Evolutionary conservation across 768 basidiomycete genomes (phyloP).

Genomic region (Podaxis sp.): DNA sequence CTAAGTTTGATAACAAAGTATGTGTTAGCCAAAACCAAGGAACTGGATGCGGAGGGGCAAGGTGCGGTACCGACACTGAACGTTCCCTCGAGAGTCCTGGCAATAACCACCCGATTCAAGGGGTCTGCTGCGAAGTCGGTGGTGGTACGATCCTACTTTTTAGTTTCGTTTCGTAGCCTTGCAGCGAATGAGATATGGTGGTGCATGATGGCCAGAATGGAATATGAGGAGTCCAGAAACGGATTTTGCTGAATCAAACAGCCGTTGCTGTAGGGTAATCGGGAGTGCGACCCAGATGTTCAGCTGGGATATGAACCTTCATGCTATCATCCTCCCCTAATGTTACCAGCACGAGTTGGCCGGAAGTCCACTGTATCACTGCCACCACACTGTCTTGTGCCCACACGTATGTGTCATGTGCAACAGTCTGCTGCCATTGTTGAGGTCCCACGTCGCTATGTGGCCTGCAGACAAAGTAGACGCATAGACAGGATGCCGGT

Average conservation of each 20-base stretch:
- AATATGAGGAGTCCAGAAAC: slow-evolving; percentile 91
- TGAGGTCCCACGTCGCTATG: slow-evolving; percentile 92
- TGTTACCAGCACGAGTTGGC: slow-evolving; percentile 87
- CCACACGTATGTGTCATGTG: slow-evolving; percentile 82
- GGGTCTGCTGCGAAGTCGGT: slow-evolving; percentile 86
- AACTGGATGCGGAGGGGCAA: neutral
- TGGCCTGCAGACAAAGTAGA: slow-evolving; percentile 86
- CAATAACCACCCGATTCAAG: slow-evolving; percentile 78
- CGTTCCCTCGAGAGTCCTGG: slow-evolving; percentile 85
- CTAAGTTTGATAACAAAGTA: slow-evolving; percentile 38
- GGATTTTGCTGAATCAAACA: slow-evolving; percentile 88
- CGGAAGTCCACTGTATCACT: slow-evolving; percentile 87
- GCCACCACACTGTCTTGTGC: slow-evolving; percentile 90
- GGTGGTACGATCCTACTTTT: slow-evolving; percentile 53
- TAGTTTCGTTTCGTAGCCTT: slow-evolving; percentile 38
- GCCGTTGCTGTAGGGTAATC: slow-evolving; percentile 77
- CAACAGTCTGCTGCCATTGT: slow-evolving; percentile 74
- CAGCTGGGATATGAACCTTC: slow-evolving; percentile 61
- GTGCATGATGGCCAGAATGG: slow-evolving; percentile 90
- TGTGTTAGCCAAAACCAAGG: slow-evolving; percentile 1
- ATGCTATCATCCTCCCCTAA: slow-evolving; percentile 94
- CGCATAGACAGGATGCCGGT: slow-evolving; percentile 86
- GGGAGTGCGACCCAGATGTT: neutral
- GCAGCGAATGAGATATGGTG: slow-evolving; percentile 83
- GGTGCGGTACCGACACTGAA: slow-evolving; percentile 63